phyloP scores from a whole-genome alignment of 2,329 filamentous ascomycete genomes.

The Hypoxylon sp. region DNA sequence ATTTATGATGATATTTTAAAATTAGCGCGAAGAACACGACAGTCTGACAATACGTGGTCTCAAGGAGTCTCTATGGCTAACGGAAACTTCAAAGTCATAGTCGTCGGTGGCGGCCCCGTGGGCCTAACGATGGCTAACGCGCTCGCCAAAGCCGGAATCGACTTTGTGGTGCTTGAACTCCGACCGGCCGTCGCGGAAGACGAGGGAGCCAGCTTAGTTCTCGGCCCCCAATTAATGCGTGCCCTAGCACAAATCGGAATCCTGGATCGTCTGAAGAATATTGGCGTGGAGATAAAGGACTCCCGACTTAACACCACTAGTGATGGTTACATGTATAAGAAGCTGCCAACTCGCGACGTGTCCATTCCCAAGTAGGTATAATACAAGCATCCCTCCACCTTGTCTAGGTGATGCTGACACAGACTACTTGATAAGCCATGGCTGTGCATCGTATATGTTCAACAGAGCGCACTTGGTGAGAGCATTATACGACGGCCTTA shows the following conservation, averaged over 20 bases:
- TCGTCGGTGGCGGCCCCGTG: conserved; percentile 53
- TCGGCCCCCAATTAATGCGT: conserved; percentile 32
- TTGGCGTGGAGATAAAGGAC: conserved; percentile 3
- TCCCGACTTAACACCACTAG: background rate
- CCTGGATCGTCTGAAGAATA: conserved; percentile 20
- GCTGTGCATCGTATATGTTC: conserved; percentile 20
- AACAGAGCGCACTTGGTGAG: conserved; percentile 33
- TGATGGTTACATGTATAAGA: conserved; percentile 12
- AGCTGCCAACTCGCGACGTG: background rate
- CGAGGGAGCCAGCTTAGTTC: conserved; percentile 37
- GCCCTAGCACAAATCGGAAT: conserved; percentile 38
- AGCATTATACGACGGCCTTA: conserved; percentile 33
- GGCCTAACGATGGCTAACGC: conserved; percentile 53
- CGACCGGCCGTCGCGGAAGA: conserved; percentile 33
- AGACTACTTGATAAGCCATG: conserved; percentile 26
- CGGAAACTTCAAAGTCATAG: conserved; percentile 47
- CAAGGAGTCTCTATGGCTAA: conserved; percentile 15
- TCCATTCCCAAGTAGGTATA: conserved; percentile 7
- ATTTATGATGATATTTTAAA: background rate
- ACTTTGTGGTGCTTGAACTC: conserved; percentile 58
- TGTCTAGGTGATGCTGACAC: conserved; percentile 1
- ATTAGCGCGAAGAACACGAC: background rate
- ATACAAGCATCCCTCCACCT: background rate
- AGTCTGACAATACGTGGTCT: background rate
- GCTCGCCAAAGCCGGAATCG: conserved; percentile 53